Evolutionary conservation across 495 filamentous ascomycete species (phyloP).

Genomic region (Tuber umbilicatum): DNA sequence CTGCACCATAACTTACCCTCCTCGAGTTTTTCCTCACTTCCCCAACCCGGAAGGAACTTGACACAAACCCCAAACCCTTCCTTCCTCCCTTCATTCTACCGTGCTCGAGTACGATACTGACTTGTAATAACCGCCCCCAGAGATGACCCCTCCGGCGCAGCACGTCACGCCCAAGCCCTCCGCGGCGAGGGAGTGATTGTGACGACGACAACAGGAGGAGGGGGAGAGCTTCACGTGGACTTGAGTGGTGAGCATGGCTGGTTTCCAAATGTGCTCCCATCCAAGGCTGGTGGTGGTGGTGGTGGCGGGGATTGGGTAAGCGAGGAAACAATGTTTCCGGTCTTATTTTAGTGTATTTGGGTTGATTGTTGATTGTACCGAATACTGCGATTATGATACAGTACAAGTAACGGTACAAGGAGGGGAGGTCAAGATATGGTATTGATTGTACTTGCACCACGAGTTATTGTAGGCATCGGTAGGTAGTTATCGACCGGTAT

Average conservation of each 20-base stretch:
- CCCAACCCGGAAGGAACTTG: neutral
- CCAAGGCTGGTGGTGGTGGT: conserved; percentile 45
- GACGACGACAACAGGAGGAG: conserved; percentile 48
- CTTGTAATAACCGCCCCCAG: conserved; percentile 29
- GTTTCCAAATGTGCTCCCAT: conserved; percentile 61
- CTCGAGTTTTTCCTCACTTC: neutral
- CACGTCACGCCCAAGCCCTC: conserved; percentile 62
- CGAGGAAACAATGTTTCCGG: conserved; percentile 9
- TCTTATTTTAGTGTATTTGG: neutral
- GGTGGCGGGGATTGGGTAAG: conserved; percentile 26
- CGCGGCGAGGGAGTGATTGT: conserved; percentile 64
- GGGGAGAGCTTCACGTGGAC: conserved; percentile 67
- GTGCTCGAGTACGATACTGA: conserved; percentile 27
- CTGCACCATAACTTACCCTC: neutral
- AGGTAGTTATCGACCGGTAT: neutral
- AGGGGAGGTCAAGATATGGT: neutral
- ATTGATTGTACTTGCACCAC: neutral
- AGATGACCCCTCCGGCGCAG: conserved; percentile 58
- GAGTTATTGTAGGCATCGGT: neutral
- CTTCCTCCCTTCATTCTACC: conserved; percentile 15
- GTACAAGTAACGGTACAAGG: too few species aligned
- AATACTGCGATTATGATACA: neutral
- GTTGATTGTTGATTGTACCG: neutral
- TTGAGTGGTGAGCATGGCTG: conserved; percentile 59
- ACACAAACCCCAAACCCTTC: conserved; percentile 20